A percentile compares a stretch with the other conserved stretches of the same genome.
These are phyloP conservation scores for Agaricus subrufescens DNA, from an alignment of 768 basidiomycete genomes.

Conservation along the genomic window DNA sequence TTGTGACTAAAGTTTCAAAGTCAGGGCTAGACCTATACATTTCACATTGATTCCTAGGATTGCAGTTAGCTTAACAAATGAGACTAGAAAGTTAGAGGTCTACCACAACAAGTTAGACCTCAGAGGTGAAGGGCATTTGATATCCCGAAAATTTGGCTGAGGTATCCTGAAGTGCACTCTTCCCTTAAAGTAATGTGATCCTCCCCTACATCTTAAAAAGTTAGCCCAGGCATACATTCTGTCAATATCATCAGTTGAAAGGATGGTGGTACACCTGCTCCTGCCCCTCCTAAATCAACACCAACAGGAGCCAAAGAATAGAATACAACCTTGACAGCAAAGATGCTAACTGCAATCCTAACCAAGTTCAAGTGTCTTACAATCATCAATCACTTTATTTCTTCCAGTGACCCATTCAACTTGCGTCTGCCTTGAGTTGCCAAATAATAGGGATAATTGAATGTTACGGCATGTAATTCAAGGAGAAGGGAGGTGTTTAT, in stretches of 20 bases:
- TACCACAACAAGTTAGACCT: conserved; percentile 70
- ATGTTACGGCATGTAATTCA: conserved; percentile 63
- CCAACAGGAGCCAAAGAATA: conserved; percentile 25
- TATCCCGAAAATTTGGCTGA: conserved; percentile 66
- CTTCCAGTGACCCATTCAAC: conserved; percentile 58
- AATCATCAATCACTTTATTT: conserved; percentile 54
- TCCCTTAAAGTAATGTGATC: conserved; percentile 72
- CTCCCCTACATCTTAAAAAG: conserved; percentile 69
- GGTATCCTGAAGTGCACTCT: conserved; percentile 72
- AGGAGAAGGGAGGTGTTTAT: conserved; percentile 50
- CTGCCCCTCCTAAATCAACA: not conserved
- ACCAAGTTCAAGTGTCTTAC: conserved; percentile 67
- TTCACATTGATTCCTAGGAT: conserved; percentile 49
- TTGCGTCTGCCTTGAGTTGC: conserved; percentile 70
- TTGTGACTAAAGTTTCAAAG: too few species aligned
- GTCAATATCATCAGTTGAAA: conserved; percentile 62
- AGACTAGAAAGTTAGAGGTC: conserved; percentile 1
- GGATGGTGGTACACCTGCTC: not conserved
- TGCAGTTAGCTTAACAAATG: not conserved
- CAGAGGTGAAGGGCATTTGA: conserved; percentile 62
- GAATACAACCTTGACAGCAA: conserved; percentile 56
- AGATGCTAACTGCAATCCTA: conserved; percentile 53
- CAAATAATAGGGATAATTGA: conserved; percentile 65
- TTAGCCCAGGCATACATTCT: conserved; percentile 64
- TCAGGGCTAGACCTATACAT: conserved; percentile 58